Conservation (phyloP, 2,329 filamentous ascomycete species). For the Aureobasidium sp. region DNA sequence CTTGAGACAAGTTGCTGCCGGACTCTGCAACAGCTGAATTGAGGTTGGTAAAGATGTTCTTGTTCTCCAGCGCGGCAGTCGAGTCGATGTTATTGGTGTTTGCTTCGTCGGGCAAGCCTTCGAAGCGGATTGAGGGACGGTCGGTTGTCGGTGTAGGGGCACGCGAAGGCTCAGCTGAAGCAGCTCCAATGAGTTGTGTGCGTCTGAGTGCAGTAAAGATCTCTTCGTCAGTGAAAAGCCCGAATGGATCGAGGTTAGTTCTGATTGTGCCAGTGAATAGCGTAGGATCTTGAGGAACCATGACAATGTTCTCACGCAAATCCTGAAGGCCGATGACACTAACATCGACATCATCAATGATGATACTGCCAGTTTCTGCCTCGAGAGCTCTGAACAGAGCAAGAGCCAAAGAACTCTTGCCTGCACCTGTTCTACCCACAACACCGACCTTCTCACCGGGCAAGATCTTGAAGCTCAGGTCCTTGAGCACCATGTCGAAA, state of each 20-base stretch:
- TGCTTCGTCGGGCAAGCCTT: conserved; percentile 2
- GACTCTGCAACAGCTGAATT: conserved; percentile 79
- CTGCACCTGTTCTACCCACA: conserved; percentile 88
- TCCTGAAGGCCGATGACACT: conserved; percentile 86
- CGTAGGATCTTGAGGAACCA: conserved; percentile 95
- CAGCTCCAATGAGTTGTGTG: conserved; percentile 72
- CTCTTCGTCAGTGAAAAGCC: conserved; percentile 79
- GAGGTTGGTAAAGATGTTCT: conserved; percentile 88
- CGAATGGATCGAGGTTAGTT: conserved; percentile 88
- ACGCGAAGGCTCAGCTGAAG: conserved; percentile 35
- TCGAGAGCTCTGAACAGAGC: conserved; percentile 91
- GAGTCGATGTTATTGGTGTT: conserved; percentile 28
- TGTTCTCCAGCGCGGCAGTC: conserved; percentile 60
- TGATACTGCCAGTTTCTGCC: conserved; percentile 79
- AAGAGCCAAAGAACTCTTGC: conserved; percentile 90
- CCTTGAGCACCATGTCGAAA: conserved; percentile 76
- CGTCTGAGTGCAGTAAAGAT: conserved; percentile 80
- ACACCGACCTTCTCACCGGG: conserved; percentile 91
- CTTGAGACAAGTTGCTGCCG: conserved; percentile 89
- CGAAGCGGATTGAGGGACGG: conserved; percentile 4
- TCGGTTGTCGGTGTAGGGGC: conserved; percentile 27
- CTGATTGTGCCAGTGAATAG: conserved; percentile 89
- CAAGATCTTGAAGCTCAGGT: conserved; percentile 78
- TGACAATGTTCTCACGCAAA: conserved; percentile 86
- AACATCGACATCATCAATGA: conserved; percentile 89